Conservation (phyloP, 2,329 filamentous ascomycete species). For the Xylaria sp. region DNA sequence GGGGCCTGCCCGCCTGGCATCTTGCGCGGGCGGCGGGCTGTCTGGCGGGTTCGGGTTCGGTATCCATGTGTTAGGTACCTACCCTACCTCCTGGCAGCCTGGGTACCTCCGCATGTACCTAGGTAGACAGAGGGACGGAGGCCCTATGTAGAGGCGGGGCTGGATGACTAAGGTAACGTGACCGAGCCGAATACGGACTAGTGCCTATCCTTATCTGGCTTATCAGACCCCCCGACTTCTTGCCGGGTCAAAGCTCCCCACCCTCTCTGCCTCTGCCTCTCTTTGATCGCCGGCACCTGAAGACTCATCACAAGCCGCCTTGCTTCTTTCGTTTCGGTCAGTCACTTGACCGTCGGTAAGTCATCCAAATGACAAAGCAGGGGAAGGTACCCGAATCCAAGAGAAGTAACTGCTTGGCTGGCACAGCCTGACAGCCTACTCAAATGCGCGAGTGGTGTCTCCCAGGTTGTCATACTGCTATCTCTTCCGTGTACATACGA, state of each 20-base stretch:
- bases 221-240: not conserved
- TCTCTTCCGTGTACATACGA: too few species aligned
- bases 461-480: too few species aligned
- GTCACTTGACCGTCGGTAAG: not conserved
- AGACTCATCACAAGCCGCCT: not conserved
- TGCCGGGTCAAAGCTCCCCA: too few species aligned
- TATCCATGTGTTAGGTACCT: slow-evolving; percentile 1
- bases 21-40: too few species aligned
- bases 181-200: slow-evolving; percentile 23
- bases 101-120: slow-evolving; percentile 7
- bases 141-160: too few species aligned
- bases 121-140: too few species aligned
- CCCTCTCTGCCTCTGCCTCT: not conserved
- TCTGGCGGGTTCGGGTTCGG: not conserved
- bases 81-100: slow-evolving; percentile 5
- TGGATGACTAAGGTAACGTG: slow-evolving; percentile 24
- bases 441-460: too few species aligned
- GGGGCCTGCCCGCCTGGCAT: not conserved
- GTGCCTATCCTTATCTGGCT: not conserved
- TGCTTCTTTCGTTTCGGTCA: not conserved
- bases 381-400: not conserved
- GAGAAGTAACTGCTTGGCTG: too few species aligned
- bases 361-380: not conserved
- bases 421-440: too few species aligned
- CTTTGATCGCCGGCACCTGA: not conserved